Evolutionary conservation across 768 basidiomycete genomes (phyloP), one percentile per base, ranked within the genome.

Genomic region (Chiua virens): DNA sequence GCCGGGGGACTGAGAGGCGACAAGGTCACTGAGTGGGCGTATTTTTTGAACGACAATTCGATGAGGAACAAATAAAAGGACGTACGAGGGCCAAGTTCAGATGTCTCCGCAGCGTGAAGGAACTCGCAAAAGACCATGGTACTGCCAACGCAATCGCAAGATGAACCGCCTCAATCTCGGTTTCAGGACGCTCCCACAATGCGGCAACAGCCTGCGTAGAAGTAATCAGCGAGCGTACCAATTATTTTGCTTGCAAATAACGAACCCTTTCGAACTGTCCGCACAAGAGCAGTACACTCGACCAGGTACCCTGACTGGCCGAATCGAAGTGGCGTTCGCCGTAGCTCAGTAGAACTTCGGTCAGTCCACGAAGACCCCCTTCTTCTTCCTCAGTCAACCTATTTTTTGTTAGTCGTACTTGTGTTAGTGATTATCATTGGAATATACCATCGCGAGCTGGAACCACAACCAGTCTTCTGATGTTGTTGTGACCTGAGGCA

Each of bases 381-480:
- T 85, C 83, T 57, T 91, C 89, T 27, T 91, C 87, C 62, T 92
- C 89, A 53, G n/a, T 92, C 89, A 20, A 89, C 79, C 86, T 88
- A 34, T 14, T 51, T 27, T 25, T 18, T 5, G 9, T 63, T 38
- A 47, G 55, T 45, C 50, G 5, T 42, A 30, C 15, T 1, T n/a
- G 17, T 61, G 20, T 42, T 32, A 25, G 17, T 11, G 32, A 28
- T 6, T 36, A 25, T 49, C 35, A 15, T 0, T 17, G 7, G 38
- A 32, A 49, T 34, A 14, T 42, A 85, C 89, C 82, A 98, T 88
- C 1, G 86, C 79, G 14, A 98, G 79, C 72, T 99, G 95, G 75
- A 95, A 86, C 96, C 96, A 99, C 32, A 98, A 75, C 96, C 96
- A 99, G 69, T 99, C 97, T 66, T 98, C 97, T 3, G 92, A 94